phyloP scores from a whole-genome alignment of 176 grass and related monocot genomes.

The Oropetium thomaeum region DNA sequence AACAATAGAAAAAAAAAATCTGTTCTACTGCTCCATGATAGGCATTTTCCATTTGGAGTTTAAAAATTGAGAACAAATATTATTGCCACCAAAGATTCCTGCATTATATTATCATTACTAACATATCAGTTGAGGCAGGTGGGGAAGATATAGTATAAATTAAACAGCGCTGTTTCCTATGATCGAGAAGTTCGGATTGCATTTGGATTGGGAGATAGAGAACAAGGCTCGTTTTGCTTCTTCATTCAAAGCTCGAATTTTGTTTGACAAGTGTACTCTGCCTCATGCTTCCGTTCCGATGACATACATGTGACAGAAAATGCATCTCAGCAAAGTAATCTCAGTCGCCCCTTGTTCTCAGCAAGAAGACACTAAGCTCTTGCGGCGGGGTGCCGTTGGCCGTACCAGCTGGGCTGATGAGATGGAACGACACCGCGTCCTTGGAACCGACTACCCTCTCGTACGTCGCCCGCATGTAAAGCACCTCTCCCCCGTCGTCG shows the following conservation, averaged over 20 bases:
- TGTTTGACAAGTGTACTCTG: not conserved
- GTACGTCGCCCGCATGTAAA: conserved; percentile 60
- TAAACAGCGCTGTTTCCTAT: too few relatives aligned
- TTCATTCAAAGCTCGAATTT: not conserved
- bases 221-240: conserved; percentile 30
- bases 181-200: not conserved
- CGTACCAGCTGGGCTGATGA: conserved; percentile 35
- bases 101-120: too few relatives aligned
- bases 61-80: not conserved
- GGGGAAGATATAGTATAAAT: conserved; percentile 33
- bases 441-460: conserved; percentile 50
- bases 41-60: not conserved
- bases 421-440: conserved; percentile 59
- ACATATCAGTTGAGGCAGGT: not conserved
- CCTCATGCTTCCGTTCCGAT: not conserved
- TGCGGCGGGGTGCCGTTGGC: conserved; percentile 39
- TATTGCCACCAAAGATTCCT: not conserved
- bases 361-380: conserved; percentile 60
- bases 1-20: not conserved
- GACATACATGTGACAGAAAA: too few relatives aligned
- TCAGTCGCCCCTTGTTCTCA: conserved; percentile 25
- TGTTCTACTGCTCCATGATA: not conserved
- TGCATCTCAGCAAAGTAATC: too few relatives aligned
- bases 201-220: not conserved
- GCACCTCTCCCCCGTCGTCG: conserved; percentile 17